Evolutionary conservation across 2,329 filamentous ascomycete genomes (phyloP).

Genomic region (Fusarium algeriense): DNA sequence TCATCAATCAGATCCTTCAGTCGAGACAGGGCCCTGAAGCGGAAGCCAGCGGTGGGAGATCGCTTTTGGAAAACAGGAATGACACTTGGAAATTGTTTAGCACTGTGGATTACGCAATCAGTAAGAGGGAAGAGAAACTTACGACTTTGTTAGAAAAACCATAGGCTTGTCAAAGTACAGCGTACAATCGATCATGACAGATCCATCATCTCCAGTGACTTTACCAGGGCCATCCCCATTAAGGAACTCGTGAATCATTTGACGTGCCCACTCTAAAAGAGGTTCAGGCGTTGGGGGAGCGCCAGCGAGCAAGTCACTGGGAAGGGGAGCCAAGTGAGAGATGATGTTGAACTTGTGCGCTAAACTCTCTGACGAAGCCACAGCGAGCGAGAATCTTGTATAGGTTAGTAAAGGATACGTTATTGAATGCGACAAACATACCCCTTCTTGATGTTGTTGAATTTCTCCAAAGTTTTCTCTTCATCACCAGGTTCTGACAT

Average conservation of each 20-base stretch:
- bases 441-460: conserved; percentile 8
- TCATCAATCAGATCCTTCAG: neutral
- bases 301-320: neutral
- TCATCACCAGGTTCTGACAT: neutral
- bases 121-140: neutral
- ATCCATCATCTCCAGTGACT: conserved; percentile 18
- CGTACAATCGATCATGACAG: conserved; percentile 24
- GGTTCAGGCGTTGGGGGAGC: neutral
- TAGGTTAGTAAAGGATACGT: neutral
- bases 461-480: neutral
- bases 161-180: conserved; percentile 28
- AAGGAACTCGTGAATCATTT: neutral
- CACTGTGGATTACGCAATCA: neutral
- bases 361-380: neutral
- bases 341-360: conserved; percentile 7
- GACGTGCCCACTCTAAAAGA: conserved; percentile 29
- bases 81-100: conserved; percentile 19
- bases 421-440: neutral
- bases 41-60: neutral
- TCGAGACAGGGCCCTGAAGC: conserved; percentile 18
- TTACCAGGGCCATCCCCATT: neutral
- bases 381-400: neutral
- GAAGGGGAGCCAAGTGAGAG: conserved; percentile 7
- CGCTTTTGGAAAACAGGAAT: conserved; percentile 12
- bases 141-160: conserved; percentile 20